Evolutionary conservation across 2,329 filamentous ascomycete genomes (phyloP), one percentile per base, ranked within the genome.

Genomic region (Alternaria sp.): DNA sequence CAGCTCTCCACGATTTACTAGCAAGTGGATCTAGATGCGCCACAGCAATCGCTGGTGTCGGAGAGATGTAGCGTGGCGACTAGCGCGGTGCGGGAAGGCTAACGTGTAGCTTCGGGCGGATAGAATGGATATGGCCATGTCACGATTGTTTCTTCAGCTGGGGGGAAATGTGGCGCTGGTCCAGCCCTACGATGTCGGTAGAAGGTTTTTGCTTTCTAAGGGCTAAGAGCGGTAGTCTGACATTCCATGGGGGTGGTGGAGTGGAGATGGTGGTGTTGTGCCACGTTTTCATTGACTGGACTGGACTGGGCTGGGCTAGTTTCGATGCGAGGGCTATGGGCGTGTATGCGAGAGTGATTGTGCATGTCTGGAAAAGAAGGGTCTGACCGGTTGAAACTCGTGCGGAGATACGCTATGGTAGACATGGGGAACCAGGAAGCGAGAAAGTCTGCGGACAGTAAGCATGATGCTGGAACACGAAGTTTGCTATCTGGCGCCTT

Each of bases 1-100:
- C 54, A 56, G 54, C 54, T 56, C 54, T 56, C 54, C 54, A 56
- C 54, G 54, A 26, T 56, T 46, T 23, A 14, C 49, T 51, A 51
- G 18, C 20, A 18, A 37, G 49, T 37, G 49, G 49, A 37, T 51
- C 49, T 51, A 37, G 49, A 51, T 9, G 49, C 49, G 49, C 49
- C 49, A 51, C 28, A 23, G 28, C 20, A 37, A 26, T 20, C 33
- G 49, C 37, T 41, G 37, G 37, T 41, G 33, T 33, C 18, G 49
- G 49, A 51, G 49, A 51, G 18, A 33, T 51, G 28, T 51, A 51
- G 49, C 49, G 28, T 33, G 49, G 26, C 37, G 37, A 41, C 37
- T 41, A 41, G 37, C 37, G 37, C n/a, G 37, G 37, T 41, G 37
- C 37, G 37, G 37, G 37, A 41, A 37, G 15, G 28, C 49, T 51